These are phyloP conservation scores for Rhizoclosmatium globosum DNA, from an alignment of 192 early-diverging fungal species.

Conservation along the genomic window DNA sequence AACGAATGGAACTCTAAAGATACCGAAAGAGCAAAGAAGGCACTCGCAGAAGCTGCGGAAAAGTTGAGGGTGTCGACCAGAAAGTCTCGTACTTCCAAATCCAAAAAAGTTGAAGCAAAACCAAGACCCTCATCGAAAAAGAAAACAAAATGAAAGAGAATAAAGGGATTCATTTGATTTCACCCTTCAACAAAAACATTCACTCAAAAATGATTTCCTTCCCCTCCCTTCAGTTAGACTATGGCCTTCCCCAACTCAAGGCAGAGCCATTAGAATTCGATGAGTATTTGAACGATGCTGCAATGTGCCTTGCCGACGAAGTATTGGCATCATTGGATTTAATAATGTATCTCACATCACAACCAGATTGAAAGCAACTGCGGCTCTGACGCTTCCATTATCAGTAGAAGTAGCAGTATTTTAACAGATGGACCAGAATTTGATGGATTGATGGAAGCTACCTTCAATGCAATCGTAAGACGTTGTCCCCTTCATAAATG, in stretches of 20 bases:
- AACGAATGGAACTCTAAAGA: constrained; percentile 2
- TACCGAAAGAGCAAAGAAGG: background rate
- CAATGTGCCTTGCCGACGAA: background rate
- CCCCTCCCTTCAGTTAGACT: background rate
- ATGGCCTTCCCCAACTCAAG: background rate
- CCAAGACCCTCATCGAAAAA: background rate
- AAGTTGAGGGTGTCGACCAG: background rate
- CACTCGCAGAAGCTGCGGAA: background rate
- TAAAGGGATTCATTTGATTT: background rate
- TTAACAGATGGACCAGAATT: background rate
- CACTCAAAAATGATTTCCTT: background rate
- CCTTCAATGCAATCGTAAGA: background rate
- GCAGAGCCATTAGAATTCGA: background rate
- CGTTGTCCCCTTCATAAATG: background rate
- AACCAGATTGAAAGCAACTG: background rate
- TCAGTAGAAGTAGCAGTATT: background rate
- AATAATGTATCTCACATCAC: too few relatives aligned
- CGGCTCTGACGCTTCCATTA: background rate
- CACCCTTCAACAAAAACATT: background rate
- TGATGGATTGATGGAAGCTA: background rate
- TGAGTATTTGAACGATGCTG: background rate
- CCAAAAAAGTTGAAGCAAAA: background rate
- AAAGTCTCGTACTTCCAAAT: background rate
- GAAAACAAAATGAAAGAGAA: background rate
- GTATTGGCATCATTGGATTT: background rate